Percentiles rank a stretch among this genome's conserved stretches.
Conservation (phyloP, 2,329 filamentous ascomycete genomes). For the Chaetothyriales sp. region DNA sequence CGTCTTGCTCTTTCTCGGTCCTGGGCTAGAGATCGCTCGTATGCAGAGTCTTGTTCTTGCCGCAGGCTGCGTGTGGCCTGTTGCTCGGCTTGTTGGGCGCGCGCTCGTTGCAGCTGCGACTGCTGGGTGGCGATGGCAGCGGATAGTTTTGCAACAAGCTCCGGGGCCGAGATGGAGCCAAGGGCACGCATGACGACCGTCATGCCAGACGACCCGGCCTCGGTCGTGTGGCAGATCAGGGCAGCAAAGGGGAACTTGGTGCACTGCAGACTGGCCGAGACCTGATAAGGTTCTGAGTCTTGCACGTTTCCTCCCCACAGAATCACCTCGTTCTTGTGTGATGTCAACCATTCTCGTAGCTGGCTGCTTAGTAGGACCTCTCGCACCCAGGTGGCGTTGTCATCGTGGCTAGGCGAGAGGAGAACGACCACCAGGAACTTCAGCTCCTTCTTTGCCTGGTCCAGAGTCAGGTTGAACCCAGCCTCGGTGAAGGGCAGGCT, state of each 20-base stretch:
- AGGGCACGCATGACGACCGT: conserved; percentile 67
- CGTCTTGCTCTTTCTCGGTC: conserved; percentile 73
- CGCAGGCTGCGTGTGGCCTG: conserved; percentile 66
- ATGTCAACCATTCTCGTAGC: conserved; percentile 57
- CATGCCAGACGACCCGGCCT: conserved; percentile 59
- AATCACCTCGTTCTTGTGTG: conserved; percentile 63
- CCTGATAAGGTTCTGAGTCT: conserved; percentile 88
- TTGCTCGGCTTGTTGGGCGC: conserved; percentile 64
- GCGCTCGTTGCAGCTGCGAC: conserved; percentile 57
- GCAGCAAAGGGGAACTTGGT: conserved; percentile 87
- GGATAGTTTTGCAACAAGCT: conserved; percentile 63
- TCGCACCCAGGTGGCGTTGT: conserved; percentile 65
- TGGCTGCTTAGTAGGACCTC: conserved; percentile 67
- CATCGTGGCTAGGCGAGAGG: conserved; percentile 84
- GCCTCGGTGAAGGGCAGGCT: conserved; percentile 67
- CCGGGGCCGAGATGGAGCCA: conserved; percentile 52
- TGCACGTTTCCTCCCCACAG: conserved; percentile 88
- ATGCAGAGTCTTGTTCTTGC: conserved; percentile 82
- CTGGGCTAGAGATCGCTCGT: conserved; percentile 75
- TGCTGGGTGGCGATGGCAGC: conserved; percentile 59
- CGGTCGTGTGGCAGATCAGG: conserved; percentile 73
- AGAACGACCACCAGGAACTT: conserved; percentile 84
- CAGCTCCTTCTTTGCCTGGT: conserved; percentile 75
- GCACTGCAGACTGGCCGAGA: conserved; percentile 70
- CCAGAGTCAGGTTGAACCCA: conserved; percentile 81